These are phyloP conservation scores for Claviceps monticola DNA, from an alignment of 2,329 filamentous ascomycete species.

Conservation along the genomic window DNA sequence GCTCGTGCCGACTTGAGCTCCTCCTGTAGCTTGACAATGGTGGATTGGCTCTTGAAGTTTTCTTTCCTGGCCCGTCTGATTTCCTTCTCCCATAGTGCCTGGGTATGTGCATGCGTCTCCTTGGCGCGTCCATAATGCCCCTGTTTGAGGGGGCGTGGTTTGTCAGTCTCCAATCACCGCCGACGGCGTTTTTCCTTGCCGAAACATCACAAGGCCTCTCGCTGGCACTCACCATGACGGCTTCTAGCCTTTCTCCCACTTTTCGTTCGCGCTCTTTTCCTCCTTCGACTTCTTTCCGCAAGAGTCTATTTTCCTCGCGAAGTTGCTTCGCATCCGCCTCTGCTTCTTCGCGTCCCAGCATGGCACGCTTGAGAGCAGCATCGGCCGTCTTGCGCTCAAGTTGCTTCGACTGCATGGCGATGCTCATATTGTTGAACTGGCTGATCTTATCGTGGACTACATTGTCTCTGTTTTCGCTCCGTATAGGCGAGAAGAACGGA, in stretches of 20 bases:
- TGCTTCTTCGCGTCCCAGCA: conserved; percentile 56
- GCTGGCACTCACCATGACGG: conserved; percentile 45
- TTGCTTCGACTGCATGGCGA: conserved; percentile 46
- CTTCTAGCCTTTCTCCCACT: conserved; percentile 52
- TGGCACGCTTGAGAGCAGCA: conserved; percentile 50
- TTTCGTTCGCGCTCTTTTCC: conserved; percentile 51
- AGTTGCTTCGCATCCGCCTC: conserved; percentile 52
- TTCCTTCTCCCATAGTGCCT: conserved; percentile 60
- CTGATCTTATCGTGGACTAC: conserved; percentile 54
- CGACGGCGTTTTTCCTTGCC: too few species aligned
- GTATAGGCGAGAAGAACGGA: conserved; percentile 22
- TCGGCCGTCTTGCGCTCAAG: conserved; percentile 52
- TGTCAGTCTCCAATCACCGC: background rate
- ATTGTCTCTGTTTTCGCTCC: conserved; percentile 36
- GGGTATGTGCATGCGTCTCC: conserved; percentile 52
- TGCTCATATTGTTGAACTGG: conserved; percentile 56
- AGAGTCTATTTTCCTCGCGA: conserved; percentile 42
- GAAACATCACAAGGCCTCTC: background rate
- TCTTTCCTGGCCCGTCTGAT: conserved; percentile 57
- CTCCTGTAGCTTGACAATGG: conserved; percentile 57
- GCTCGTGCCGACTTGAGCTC: conserved; percentile 51
- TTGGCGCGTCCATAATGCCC: conserved; percentile 58
- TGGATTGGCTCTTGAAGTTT: conserved; percentile 59
- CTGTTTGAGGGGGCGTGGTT: conserved; percentile 23
- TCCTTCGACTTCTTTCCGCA: conserved; percentile 49